phyloP scores from a whole-genome alignment of 257 asterid species.

The Solanum microdontum region DNA sequence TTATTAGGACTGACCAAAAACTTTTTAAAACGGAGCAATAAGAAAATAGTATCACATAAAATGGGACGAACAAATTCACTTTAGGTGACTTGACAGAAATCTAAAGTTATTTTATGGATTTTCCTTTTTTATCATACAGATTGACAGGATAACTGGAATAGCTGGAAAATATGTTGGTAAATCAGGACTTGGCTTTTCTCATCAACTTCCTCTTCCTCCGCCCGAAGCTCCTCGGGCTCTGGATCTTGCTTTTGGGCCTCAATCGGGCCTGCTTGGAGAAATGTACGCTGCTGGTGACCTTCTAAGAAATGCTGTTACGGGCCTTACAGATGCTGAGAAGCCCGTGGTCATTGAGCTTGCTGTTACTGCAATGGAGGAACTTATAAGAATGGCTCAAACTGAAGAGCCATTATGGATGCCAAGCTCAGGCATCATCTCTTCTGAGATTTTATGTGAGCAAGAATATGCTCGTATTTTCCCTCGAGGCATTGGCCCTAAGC shows the following conservation, averaged over 20 bases:
- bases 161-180: conserved; percentile 70
- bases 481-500: conserved; percentile 87
- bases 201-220: conserved; percentile 32
- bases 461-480: conserved; percentile 68
- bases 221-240: conserved; percentile 31
- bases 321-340: conserved; percentile 54
- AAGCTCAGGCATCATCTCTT: conserved; percentile 9
- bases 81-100: not conserved
- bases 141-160: conserved; percentile 61
- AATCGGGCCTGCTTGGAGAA: conserved; percentile 33
- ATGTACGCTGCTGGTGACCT: conserved; percentile 45
- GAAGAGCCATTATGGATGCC: conserved; percentile 59
- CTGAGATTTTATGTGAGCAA: conserved; percentile 48
- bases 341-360: conserved; percentile 61
- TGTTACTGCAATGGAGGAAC: conserved; percentile 76
- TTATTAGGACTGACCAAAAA: not conserved
- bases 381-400: conserved; percentile 45
- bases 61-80: not conserved
- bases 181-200: conserved; percentile 41
- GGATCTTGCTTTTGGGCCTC: conserved; percentile 44
- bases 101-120: not conserved
- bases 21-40: not conserved
- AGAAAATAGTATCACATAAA: not conserved
- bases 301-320: conserved; percentile 32
- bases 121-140: conserved; percentile 12